Evolutionary conservation across 768 basidiomycete genomes (phyloP), one percentile per base, ranked within the genome.

Genomic region (Leccinum sublutescens): DNA sequence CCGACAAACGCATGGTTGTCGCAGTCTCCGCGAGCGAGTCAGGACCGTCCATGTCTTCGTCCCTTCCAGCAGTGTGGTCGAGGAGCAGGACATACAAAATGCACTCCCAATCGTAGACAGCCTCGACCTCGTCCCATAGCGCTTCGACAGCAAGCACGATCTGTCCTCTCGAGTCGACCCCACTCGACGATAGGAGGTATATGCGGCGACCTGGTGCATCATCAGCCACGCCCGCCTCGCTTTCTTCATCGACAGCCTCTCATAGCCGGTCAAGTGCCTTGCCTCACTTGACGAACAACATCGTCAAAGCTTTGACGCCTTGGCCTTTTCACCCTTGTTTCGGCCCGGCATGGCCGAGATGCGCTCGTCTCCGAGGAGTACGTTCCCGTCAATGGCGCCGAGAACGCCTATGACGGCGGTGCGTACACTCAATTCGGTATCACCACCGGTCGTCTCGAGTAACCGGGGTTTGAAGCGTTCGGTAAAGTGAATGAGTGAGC

Each of bases 1-100:
- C 94, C 14, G 87, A 85, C 38, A 99, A 73, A 55, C 93, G 78
- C 12, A 66, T 64, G 58, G 54, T 71, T 58, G 62, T 69, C 60
- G 65, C 68, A 21, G 70, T 63, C 33, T 66, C 61, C 17, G 59
- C 64, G 25, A 72, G 59, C 3, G 65, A 73, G 38, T 68, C 65
- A 5, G 66, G 58, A 5, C 66, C 64, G 27, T 75, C 70, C 33
- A 76, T 73, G 36, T 78, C 73, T 12, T 78, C 78, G 5, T 80
- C 81, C n/a, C 75, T 73, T 0, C 75, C 79, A 2, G 87, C 85
- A 7, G 96, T 94, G 71, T 99, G 97, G 67, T 99, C 97, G 10
- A 94, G 82, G 5, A 95, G 74, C 3, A 98, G 75, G 49, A 91
- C 82, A 27, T 93, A 89, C 36, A 97, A 75, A 9, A 98, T 74